Conservation (phyloP, 768 basidiomycete species). For the Rossbeevera mucosa region DNA sequence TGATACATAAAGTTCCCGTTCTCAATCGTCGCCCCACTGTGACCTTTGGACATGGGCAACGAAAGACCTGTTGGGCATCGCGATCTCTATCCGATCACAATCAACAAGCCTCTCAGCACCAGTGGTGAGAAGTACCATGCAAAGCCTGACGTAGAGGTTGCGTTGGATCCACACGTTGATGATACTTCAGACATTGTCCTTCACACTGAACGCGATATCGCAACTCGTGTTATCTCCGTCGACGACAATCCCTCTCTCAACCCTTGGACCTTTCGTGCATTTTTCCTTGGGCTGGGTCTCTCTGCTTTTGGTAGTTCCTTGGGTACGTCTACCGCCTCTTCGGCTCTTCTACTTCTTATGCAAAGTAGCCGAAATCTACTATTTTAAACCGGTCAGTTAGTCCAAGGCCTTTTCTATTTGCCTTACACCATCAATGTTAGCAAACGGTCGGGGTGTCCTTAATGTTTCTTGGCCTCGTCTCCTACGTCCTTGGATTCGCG, state of each 20-base stretch:
- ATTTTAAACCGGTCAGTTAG: slow-evolving; percentile 48
- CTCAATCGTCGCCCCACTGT: not conserved
- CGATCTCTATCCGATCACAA: not conserved
- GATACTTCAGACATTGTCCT: slow-evolving; percentile 23
- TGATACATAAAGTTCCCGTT: not conserved
- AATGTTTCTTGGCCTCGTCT: slow-evolving; percentile 50
- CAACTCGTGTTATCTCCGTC: slow-evolving; percentile 35
- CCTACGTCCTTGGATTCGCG: slow-evolving; percentile 45
- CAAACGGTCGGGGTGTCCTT: slow-evolving; percentile 49
- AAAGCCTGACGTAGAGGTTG: slow-evolving; percentile 32
- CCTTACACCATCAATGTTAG: slow-evolving; percentile 23
- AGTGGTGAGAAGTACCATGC: slow-evolving; percentile 13
- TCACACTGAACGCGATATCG: slow-evolving; percentile 42
- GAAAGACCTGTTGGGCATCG: not conserved
- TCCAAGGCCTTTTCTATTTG: too few species aligned
- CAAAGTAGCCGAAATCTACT: slow-evolving; percentile 50
- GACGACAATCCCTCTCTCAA: not conserved
- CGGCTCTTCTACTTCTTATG: not conserved
- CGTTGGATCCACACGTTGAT: not conserved
- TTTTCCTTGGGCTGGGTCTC: not conserved
- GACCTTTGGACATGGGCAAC: slow-evolving; percentile 4
- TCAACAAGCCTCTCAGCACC: not conserved
- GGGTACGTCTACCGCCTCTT: not conserved
- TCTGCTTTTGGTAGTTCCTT: not conserved
- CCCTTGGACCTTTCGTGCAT: not conserved